A percentile compares a stretch with the other conserved stretches of the same genome.
Conservation (phyloP, 805 yeast species). For the Schwanniomyces vanrijiae region DNA sequence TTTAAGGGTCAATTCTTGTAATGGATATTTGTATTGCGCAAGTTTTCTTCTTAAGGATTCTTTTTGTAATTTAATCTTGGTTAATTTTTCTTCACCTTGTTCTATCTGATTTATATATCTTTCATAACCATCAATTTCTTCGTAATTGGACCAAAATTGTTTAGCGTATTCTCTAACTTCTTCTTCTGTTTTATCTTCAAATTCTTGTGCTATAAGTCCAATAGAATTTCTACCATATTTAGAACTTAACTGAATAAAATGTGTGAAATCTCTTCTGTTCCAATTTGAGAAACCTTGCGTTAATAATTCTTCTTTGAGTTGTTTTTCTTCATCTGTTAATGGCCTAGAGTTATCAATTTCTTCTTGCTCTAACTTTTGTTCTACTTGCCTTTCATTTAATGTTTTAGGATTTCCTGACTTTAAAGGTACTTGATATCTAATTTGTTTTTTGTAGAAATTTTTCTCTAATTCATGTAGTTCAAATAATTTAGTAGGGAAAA, state of each 20-base stretch:
- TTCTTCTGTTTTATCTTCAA: slow-evolving; percentile 77
- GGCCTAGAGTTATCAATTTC: slow-evolving; percentile 78
- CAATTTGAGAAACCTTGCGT: slow-evolving; percentile 74
- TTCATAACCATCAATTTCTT: slow-evolving; percentile 87
- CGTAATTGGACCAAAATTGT: slow-evolving; percentile 77
- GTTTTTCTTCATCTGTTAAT: slow-evolving; percentile 78
- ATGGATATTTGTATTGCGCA: slow-evolving; percentile 67
- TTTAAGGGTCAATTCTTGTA: slow-evolving; percentile 71
- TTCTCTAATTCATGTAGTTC: slow-evolving; percentile 82
- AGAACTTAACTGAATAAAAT: slow-evolving; percentile 70
- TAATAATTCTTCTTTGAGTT: slow-evolving; percentile 56
- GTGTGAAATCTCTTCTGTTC: slow-evolving; percentile 85
- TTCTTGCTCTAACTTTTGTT: slow-evolving; percentile 60
- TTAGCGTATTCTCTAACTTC: slow-evolving; percentile 78
- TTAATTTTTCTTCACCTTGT: slow-evolving; percentile 81
- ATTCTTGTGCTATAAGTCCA: slow-evolving; percentile 69
- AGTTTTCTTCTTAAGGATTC: slow-evolving; percentile 79
- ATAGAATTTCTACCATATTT: slow-evolving; percentile 81
- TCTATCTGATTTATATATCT: slow-evolving; percentile 79
- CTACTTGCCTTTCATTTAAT: slow-evolving; percentile 33
- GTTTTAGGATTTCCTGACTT: slow-evolving; percentile 49
- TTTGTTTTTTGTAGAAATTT: slow-evolving; percentile 68
- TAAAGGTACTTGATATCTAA: slow-evolving; percentile 62
- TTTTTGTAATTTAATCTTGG: slow-evolving; percentile 64
- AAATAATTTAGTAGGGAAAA: slow-evolving; percentile 73